Conservation (phyloP, 192 early-diverging fungal species). For the Gaertneriomyces sp. region DNA sequence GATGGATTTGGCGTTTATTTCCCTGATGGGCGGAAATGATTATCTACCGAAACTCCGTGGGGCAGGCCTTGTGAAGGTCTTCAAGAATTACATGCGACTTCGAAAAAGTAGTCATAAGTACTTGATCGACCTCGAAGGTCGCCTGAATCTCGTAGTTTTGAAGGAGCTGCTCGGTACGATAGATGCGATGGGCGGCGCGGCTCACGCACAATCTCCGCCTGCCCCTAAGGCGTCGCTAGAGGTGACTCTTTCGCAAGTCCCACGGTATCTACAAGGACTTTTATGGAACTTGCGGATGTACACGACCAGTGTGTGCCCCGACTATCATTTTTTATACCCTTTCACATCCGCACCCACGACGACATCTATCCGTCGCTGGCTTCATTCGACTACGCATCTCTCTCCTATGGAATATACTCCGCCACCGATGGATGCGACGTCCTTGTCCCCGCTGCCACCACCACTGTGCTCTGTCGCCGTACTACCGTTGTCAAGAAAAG, state of each 20-base stretch:
- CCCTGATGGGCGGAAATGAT: constrained; percentile 12
- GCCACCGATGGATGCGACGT: background rate
- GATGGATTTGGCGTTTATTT: constrained; percentile 8
- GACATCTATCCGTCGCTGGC: background rate
- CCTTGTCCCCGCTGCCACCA: background rate
- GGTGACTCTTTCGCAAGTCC: background rate
- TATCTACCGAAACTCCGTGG: constrained; percentile 5
- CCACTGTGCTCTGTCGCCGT: constrained; percentile 2
- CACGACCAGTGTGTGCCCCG: constrained; percentile 6
- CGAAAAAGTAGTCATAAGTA: background rate
- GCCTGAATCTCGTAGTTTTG: background rate
- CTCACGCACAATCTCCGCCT: background rate
- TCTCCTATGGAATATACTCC: background rate
- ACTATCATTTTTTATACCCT: constrained; percentile 9
- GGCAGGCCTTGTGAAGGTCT: background rate
- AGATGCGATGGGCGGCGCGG: background rate
- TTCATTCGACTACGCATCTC: background rate
- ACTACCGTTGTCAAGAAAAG: too few relatives aligned
- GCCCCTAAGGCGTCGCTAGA: background rate
- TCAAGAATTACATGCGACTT: background rate
- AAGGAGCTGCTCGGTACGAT: background rate
- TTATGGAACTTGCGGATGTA: constrained; percentile 16
- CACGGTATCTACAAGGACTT: background rate
- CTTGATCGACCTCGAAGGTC: background rate
- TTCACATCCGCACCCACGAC: background rate